Evolutionary conservation across 2,329 filamentous ascomycete species (phyloP), one percentile per base, ranked within the genome.

Genomic region (Cercospora sp.): DNA sequence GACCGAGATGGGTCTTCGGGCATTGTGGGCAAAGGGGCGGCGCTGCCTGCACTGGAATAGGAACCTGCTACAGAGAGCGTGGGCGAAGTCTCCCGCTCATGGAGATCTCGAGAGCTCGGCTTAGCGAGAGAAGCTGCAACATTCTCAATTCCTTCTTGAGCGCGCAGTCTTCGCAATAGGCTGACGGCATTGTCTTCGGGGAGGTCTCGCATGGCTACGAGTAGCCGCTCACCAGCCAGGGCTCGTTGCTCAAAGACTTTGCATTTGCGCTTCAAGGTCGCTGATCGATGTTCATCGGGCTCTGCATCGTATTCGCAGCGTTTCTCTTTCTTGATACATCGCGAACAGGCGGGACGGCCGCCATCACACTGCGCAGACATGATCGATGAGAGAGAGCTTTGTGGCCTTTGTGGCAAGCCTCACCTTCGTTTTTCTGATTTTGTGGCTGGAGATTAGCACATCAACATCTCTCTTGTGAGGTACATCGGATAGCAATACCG

Each of bases 211-310:
- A 65, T 58, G 8, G 58, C 57, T 28, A 7, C 28, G 8, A 65
- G 57, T 5, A 65, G 23, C 9, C 31, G 57, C 48, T 65, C 57
- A 8, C 36, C 57, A 2, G 40, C 64, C 30, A 60, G 12, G 9
- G 55, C 58, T 28, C 40, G 45, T 3, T 30, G 20, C 36, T 65
- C 64, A 16, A 48, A 60, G 20, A 55, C 55, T 30, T 55, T 60
- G 30, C 64, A 65, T 31, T 55, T 60, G 7, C 64, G 57, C 16
- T 31, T 53, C 42, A 65, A 42, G 18, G 64, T 53, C 8, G 57
- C 31, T 9, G 64, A 36, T 13, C 64, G 55, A 61, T 61, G 53
- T 20, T 65, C 64, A 16, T 65, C 64, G 10, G 57, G 64, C 42
- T 60, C 64, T 16, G 64, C 64, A 5, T 65, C 64, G 16, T 61